Conservation (phyloP, 352 stramenopile genomes). For the Pythium periplocum region DNA sequence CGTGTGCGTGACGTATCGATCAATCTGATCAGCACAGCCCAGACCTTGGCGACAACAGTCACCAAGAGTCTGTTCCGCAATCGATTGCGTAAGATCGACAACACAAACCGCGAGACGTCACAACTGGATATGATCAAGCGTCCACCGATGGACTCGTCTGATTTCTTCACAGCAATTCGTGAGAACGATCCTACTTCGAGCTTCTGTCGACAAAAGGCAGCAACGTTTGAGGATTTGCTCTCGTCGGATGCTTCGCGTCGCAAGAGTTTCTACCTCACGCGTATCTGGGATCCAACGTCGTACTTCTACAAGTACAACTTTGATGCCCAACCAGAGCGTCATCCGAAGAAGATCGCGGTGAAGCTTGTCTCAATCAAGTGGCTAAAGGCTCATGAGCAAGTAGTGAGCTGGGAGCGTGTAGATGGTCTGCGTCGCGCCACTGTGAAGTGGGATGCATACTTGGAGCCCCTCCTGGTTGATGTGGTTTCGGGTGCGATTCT, state of each 20-base stretch:
- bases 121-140: constrained; percentile 71
- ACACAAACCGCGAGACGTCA: constrained; percentile 28
- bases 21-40: constrained; percentile 66
- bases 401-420: constrained; percentile 84
- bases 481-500: constrained; percentile 66
- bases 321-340: constrained; percentile 53
- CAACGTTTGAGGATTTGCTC: constrained; percentile 78
- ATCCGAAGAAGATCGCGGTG: constrained; percentile 57
- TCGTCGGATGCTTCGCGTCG: constrained; percentile 48
- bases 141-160: constrained; percentile 39
- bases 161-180: constrained; percentile 79
- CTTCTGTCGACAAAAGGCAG: constrained; percentile 67
- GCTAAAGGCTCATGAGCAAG: constrained; percentile 82
- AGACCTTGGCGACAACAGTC: constrained; percentile 63
- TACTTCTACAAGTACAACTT: constrained; percentile 91
- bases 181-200: constrained; percentile 79
- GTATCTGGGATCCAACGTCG: constrained; percentile 81
- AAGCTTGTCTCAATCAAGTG: constrained; percentile 55
- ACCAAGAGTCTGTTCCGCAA: constrained; percentile 71
- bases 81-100: constrained; percentile 57
- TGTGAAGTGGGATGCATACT: constrained; percentile 71
- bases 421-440: constrained; percentile 73
- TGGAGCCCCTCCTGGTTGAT: constrained; percentile 82
- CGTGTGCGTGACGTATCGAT: constrained; percentile 68
- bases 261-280: constrained; percentile 81